A percentile compares a stretch with the other conserved stretches of the same genome.
Evolutionary conservation across 768 basidiomycete genomes (phyloP).

Genomic region (Boletus coccyginus): DNA sequence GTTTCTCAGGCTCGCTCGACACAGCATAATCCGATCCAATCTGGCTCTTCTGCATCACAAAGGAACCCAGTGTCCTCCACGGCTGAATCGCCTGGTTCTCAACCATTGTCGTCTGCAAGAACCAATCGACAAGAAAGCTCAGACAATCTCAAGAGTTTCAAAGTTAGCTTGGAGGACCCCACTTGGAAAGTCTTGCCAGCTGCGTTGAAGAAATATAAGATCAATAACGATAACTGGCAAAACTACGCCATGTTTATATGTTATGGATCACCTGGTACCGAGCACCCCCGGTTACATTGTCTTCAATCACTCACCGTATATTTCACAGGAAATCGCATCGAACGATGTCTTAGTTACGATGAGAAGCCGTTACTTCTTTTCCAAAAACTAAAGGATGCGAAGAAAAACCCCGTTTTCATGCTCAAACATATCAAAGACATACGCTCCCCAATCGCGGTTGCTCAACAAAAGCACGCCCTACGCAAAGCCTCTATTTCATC

Average conservation of each 20-base stretch:
- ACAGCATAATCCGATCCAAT: constrained; percentile 14
- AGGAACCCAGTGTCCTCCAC: constrained; percentile 25
- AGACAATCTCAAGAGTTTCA: constrained; percentile 89
- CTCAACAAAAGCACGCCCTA: constrained; percentile 92
- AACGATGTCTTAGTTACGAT: constrained; percentile 95
- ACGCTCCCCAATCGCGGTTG: constrained; percentile 93
- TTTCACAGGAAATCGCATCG: constrained; percentile 64
- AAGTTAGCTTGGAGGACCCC: constrained; percentile 95
- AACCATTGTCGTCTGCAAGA: constrained; percentile 25
- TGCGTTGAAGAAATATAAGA: constrained; percentile 97
- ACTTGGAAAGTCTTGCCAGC: constrained; percentile 99
- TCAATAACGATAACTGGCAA: constrained; percentile 98
- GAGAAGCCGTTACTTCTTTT: constrained; percentile 97
- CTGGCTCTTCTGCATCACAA: constrained; percentile 32
- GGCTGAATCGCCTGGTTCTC: constrained; percentile 29
- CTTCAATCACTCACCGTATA: not conserved
- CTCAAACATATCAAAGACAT: constrained; percentile 93
- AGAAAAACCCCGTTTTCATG: constrained; percentile 99
- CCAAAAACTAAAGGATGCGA: constrained; percentile 94
- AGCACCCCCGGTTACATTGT: not conserved
- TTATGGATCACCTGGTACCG: constrained; percentile 83
- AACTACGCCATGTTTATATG: constrained; percentile 99
- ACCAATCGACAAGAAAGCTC: constrained; percentile 63
- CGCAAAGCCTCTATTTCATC: constrained; percentile 63
- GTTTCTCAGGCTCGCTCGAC: constrained; percentile 34